Base-by-base conservation (phyloP, 139 green algal genomes). In the Gonium pectorale region DNA sequence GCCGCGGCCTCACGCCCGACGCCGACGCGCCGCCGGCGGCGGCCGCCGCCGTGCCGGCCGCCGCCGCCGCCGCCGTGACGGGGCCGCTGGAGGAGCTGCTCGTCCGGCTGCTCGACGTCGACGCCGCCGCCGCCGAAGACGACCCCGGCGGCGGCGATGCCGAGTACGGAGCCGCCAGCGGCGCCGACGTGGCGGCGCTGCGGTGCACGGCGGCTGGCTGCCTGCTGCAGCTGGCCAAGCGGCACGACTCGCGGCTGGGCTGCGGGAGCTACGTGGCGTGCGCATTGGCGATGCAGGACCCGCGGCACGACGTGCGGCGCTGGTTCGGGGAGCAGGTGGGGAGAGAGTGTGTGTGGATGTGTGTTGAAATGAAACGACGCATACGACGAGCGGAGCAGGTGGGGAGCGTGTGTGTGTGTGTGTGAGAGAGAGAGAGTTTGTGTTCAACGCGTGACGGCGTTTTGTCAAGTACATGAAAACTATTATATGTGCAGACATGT, bases 261-360 rank as follows among this genome's bases (percentile, higher is more conserved):
- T 49, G 70, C 5, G 31, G 62, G 3, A 40, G 78, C 37, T 96
- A 93, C 89, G 52, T 91, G 51, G 71, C 69, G 41, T 74, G 95
- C 79, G 88, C 88, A 17, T 89, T 96, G 37, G 84, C 80, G 8
- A 91, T 93, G 79, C 93, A 95, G 91, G 95, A 98, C 81, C 86
- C 87, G 2, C 41, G 83, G 22, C 40, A 84, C 43, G 90, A 93
- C 26, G 92, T 96, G 41, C 91, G 95, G 17, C 59, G 79, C 4
- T 46, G 38, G 26, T 91, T 95, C 79, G 86, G 81, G 0, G 21
- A 38, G 41, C 91, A 95, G 81, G 83, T 97, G 56, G 44, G 37
- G 4, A 21, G 26, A 43, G 60, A 73, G 11, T 5, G 56, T 29
- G 56, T 64, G 56, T 33, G 56, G 56, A 9, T 29, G 56, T 64